phyloP scores from a whole-genome alignment of 345 rosid species.

The Viola odorata region DNA sequence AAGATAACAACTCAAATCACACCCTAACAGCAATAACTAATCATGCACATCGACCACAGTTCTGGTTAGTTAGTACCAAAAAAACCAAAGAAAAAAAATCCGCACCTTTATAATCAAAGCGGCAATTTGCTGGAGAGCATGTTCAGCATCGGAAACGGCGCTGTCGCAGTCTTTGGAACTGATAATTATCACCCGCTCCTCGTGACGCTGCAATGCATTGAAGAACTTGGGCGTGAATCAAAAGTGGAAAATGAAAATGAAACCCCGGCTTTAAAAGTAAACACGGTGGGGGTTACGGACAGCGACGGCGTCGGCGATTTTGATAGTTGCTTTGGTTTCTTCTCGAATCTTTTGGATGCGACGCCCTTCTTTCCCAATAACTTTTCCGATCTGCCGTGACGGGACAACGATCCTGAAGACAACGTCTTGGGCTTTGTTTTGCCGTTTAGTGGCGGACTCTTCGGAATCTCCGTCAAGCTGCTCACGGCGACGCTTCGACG shows the following conservation, averaged over 20 bases:
- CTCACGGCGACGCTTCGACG: constrained; percentile 46
- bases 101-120: constrained; percentile 39
- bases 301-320: constrained; percentile 56
- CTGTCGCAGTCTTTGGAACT: constrained; percentile 50
- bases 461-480: constrained; percentile 13
- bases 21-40: too few species aligned
- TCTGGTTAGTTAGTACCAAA: too few species aligned
- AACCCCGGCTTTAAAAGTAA: neutral
- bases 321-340: constrained; percentile 60
- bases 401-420: constrained; percentile 54
- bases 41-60: too few species aligned
- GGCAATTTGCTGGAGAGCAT: constrained; percentile 53
- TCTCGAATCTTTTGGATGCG: constrained; percentile 69
- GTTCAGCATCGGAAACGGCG: constrained; percentile 45
- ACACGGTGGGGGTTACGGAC: constrained; percentile 18
- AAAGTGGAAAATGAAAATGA: neutral
- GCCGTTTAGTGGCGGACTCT: constrained; percentile 35
- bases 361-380: constrained; percentile 56
- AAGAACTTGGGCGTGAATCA: neutral
- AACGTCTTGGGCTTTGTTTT: constrained; percentile 42
- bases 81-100: too few species aligned
- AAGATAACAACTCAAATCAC: too few species aligned
- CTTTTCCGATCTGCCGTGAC: constrained; percentile 65
- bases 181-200: constrained; percentile 69
- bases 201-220: constrained; percentile 42